Percentiles rank a stretch among this genome's conserved stretches.
These are phyloP conservation scores for Candida patagonica DNA, from an alignment of 805 yeast species.

Conservation along the genomic window DNA sequence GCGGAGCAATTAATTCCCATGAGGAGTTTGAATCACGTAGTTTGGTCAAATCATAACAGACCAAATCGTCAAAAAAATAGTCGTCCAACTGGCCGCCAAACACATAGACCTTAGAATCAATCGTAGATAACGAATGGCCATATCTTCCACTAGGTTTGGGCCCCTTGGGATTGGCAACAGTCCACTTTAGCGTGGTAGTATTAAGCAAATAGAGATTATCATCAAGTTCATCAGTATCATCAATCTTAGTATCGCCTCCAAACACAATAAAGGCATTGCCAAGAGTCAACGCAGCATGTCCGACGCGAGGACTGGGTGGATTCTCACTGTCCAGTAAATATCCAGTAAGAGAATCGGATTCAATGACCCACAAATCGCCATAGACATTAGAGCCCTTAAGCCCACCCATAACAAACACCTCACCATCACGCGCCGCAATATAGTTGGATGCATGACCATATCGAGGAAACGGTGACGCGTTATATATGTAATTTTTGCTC, in stretches of 20 bases:
- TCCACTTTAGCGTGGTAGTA: constrained; percentile 69
- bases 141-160: constrained; percentile 84
- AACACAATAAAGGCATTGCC: constrained; percentile 93
- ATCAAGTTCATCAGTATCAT: constrained; percentile 66
- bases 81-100: constrained; percentile 95
- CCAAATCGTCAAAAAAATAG: constrained; percentile 70
- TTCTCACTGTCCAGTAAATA: constrained; percentile 65
- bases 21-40: constrained; percentile 74
- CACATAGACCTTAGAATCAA: constrained; percentile 55
- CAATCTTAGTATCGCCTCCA: constrained; percentile 88
- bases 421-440: constrained; percentile 67
- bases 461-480: constrained; percentile 81
- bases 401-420: constrained; percentile 89
- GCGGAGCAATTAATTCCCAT: constrained; percentile 62
- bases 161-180: constrained; percentile 65
- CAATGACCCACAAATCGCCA: constrained; percentile 91
- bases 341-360: constrained; percentile 37
- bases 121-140: constrained; percentile 83
- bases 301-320: constrained; percentile 92
- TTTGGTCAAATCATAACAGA: constrained; percentile 77
- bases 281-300: constrained; percentile 83
- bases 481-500: constrained; percentile 26
- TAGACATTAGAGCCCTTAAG: constrained; percentile 83
- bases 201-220: constrained; percentile 83
- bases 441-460: constrained; percentile 85